Evolutionary conservation across 2,329 filamentous ascomycete genomes (phyloP).

Genomic region (Clathrospora elynae): DNA sequence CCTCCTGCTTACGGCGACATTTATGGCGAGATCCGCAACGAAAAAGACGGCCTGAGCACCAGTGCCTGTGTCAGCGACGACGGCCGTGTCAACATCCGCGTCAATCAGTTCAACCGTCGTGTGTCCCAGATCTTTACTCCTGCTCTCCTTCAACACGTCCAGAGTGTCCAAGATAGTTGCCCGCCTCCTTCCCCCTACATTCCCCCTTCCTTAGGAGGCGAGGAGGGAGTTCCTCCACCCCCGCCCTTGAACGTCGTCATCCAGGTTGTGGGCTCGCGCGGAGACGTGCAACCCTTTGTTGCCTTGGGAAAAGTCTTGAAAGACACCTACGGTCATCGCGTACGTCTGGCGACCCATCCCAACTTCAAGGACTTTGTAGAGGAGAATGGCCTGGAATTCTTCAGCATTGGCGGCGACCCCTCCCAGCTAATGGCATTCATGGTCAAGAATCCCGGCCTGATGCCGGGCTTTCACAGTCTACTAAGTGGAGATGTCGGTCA

Average conservation of each 20-base stretch:
- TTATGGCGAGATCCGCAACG: constrained; percentile 40
- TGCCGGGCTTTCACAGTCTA: constrained; percentile 32
- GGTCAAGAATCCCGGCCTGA: constrained; percentile 55
- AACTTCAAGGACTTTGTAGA: constrained; percentile 22
- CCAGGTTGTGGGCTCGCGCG: constrained; percentile 59
- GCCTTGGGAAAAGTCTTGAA: constrained; percentile 59
- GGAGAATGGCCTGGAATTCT: constrained; percentile 43
- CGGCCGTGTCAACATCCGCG: constrained; percentile 37
- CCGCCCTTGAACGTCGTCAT: constrained; percentile 58
- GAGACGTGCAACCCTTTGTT: constrained; percentile 65
- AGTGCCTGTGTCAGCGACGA: constrained; percentile 54
- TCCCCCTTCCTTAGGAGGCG: constrained; percentile 17
- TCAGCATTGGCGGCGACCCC: constrained; percentile 40
- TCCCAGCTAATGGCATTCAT: constrained; percentile 56
- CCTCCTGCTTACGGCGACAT: constrained; percentile 41
- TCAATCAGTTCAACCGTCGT: constrained; percentile 29
- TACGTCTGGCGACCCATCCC: constrained; percentile 37
- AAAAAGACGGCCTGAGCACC: constrained; percentile 39
- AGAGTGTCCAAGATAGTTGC: constrained; percentile 15
- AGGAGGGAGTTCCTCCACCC: constrained; percentile 5
- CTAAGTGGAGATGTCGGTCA: constrained; percentile 38
- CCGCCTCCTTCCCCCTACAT: too few relatives aligned
- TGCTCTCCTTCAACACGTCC: constrained; percentile 16
- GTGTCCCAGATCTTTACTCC: constrained; percentile 31
- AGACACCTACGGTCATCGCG: constrained; percentile 32